Percentiles rank a stretch among this genome's conserved stretches.
Conservation (phyloP, 202 grass and related monocot species). For the Setaria viridis region DNA sequence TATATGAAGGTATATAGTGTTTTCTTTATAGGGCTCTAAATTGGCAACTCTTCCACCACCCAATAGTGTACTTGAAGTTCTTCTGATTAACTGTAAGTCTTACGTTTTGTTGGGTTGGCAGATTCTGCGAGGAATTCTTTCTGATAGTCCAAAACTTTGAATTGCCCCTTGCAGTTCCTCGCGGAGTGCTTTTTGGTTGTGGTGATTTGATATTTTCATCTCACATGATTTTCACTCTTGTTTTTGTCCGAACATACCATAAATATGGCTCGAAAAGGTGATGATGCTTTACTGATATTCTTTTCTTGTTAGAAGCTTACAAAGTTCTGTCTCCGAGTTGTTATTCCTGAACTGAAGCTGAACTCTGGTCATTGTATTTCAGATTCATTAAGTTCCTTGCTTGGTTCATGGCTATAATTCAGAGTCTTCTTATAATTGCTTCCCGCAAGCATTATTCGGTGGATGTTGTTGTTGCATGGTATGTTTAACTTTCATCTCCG, state of each 20-base stretch:
- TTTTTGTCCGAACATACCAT: slow-evolving; percentile 85
- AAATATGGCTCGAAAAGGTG: slow-evolving; percentile 97
- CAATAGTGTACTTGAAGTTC: slow-evolving; percentile 76
- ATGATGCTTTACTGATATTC: not conserved
- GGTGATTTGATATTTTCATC: slow-evolving; percentile 99
- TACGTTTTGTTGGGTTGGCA: slow-evolving; percentile 23
- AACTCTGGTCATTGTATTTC: slow-evolving; percentile 11
- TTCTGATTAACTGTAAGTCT: slow-evolving; percentile 89
- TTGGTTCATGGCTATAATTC: slow-evolving; percentile 78
- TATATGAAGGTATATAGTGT: slow-evolving; percentile 39
- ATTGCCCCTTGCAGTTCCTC: slow-evolving; percentile 78
- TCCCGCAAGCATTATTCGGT: slow-evolving; percentile 97
- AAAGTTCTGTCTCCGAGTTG: not conserved
- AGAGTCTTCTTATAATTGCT: slow-evolving; percentile 92
- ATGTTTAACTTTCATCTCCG: slow-evolving; percentile 12
- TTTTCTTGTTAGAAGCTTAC: not conserved
- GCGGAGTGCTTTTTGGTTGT: slow-evolving; percentile 86
- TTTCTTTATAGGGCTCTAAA: slow-evolving; percentile 63
- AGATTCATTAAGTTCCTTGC: slow-evolving; percentile 89
- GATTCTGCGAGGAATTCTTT: not conserved
- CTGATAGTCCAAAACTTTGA: slow-evolving; percentile 17
- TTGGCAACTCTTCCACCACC: slow-evolving; percentile 83
- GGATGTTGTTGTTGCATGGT: slow-evolving; percentile 97
- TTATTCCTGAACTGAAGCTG: slow-evolving; percentile 16
- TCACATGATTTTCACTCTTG: slow-evolving; percentile 99